Evolutionary conservation across 2,329 filamentous ascomycete species (phyloP), one percentile per base, ranked within the genome.

Genomic region (Orbilia brochopaga): DNA sequence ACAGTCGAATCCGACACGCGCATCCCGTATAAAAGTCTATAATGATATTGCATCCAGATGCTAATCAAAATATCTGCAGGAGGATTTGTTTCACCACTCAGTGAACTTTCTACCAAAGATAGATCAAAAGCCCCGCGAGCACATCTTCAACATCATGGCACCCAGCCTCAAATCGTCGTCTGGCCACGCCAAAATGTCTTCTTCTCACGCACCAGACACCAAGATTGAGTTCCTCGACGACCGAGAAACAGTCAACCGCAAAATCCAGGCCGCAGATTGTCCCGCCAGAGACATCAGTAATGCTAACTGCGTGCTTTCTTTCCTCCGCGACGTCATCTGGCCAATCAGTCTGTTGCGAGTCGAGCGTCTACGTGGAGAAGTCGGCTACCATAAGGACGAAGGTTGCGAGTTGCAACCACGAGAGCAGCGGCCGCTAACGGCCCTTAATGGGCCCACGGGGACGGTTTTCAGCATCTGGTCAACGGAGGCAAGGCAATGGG

Each of bases 141-240:
- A 70, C 24, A 64, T 70, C 11, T 64, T 64, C 59, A 64, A 70
- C 17, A 59, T 46, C 30, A 70, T 70, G 66, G 48, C 63, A 4
- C 54, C 66, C 1, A 60, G 59, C n/a, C 66, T 70, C 17, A 64
- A 70, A 64, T 64, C 17, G 1, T 55, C 50, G 17, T 21, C 44
- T 8, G 40, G 8, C 27, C 27, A 8, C 27, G 27, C 46, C 19
- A 70, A 70, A 56, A 70, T 70, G 66, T 70, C 66, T 8, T 70
- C 66, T 8, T 70, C 66, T 13, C 59, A 70, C 17, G 17, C 59
- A 6, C 13, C 59, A 15, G 59, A 70, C 13, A 21, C 48, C 6
- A 70, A 70, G 32, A 70, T 70, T 6, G 66, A 64, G 55, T 70
- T 70, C 23, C 8, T 70, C 1, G 66, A 70, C n/a, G 54, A 54